phyloP scores from a whole-genome alignment of 2,329 filamentous ascomycete species.

The Nigrospora sphaerica region DNA sequence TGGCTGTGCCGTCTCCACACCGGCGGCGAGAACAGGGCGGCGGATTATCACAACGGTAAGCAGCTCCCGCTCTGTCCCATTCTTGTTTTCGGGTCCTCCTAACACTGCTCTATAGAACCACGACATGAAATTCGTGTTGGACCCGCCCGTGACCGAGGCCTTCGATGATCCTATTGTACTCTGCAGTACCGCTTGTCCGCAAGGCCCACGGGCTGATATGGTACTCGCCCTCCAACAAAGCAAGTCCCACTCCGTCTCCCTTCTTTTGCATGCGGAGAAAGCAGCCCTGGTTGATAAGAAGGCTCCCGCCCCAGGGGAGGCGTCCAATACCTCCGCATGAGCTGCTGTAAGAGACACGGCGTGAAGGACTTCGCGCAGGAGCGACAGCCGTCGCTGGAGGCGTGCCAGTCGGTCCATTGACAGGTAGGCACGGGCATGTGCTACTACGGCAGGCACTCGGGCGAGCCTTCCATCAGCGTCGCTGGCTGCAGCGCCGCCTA shows the following conservation, averaged over 20 bases:
- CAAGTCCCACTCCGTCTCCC: conserved; percentile 14
- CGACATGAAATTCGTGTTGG: background rate
- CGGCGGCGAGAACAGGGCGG: background rate
- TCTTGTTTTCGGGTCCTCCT: no score
- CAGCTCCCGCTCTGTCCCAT: background rate
- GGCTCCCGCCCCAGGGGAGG: background rate
- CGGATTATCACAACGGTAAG: background rate
- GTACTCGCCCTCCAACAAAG: conserved; percentile 30
- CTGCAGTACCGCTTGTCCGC: background rate
- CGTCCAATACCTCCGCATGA: background rate
- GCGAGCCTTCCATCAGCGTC: background rate
- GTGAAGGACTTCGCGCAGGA: background rate
- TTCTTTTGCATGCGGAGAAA: background rate
- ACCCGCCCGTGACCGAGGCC: background rate
- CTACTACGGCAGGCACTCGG: conserved; percentile 1
- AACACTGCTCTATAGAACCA: background rate
- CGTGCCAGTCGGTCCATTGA: background rate
- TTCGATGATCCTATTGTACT: background rate
- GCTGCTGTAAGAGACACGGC: background rate
- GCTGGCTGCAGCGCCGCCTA: background rate
- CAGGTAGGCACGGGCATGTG: background rate
- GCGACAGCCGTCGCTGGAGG: background rate
- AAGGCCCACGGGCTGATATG: background rate
- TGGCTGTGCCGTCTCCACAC: background rate
- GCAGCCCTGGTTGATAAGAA: background rate